A percentile compares a stretch with the other conserved stretches of the same genome.
Evolutionary conservation across 1,284 basidiomycete genomes (phyloP).

Genomic region (Moesziomyces globuligerus): DNA sequence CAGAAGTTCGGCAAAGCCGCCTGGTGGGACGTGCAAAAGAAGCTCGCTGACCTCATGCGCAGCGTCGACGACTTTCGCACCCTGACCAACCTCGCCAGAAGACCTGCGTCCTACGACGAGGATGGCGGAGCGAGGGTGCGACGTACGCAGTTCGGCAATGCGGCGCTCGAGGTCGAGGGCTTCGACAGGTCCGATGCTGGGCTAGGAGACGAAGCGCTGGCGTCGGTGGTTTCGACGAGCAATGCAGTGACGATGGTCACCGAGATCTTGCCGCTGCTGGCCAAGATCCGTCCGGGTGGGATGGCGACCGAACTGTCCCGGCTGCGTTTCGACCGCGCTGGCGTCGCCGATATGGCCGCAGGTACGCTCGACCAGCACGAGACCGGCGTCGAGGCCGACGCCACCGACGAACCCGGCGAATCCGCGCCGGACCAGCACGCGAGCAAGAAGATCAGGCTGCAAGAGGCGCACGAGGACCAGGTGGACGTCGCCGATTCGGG

Average conservation of each 20-base stretch:
- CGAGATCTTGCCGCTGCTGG: conserved; percentile 39
- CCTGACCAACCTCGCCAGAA: not conserved
- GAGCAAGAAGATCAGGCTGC: conserved; percentile 3
- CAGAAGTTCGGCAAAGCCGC: conserved; percentile 77
- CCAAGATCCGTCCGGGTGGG: conserved; percentile 28
- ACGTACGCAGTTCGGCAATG: conserved; percentile 16
- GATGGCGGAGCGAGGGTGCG: conserved; percentile 2
- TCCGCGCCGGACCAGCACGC: not conserved
- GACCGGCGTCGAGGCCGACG: conserved; percentile 12
- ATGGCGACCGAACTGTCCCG: conserved; percentile 13
- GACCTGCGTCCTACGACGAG: not conserved
- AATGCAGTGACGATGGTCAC: conserved; percentile 22
- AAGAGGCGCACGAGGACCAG: conserved; percentile 14
- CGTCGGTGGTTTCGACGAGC: conserved; percentile 10
- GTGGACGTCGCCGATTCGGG: not conserved
- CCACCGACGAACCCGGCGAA: conserved; percentile 7
- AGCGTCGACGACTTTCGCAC: conserved; percentile 57
- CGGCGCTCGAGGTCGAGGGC: not conserved
- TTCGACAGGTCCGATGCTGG: conserved; percentile 23
- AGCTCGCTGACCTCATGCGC: conserved; percentile 63
- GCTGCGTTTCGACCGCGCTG: conserved; percentile 42
- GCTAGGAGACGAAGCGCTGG: conserved; percentile 7
- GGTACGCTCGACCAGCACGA: conserved; percentile 35
- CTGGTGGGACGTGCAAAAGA: conserved; percentile 69
- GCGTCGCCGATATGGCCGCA: conserved; percentile 30